Percentiles rank a stretch among this genome's conserved stretches.
These are phyloP conservation scores for Candida easanensis DNA, from an alignment of 805 yeast species.

Conservation along the genomic window DNA sequence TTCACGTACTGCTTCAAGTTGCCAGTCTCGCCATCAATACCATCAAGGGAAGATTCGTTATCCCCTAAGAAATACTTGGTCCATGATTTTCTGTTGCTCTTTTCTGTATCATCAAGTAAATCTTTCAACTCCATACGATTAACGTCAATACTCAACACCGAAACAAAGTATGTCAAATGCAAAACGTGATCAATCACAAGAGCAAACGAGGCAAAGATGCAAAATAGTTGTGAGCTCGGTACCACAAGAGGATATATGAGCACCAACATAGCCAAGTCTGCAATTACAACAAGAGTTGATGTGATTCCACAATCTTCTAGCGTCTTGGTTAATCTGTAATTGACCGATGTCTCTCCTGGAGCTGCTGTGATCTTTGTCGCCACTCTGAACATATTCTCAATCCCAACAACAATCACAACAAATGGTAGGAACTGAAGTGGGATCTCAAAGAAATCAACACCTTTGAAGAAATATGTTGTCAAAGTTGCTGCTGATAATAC, in stretches of 20 bases:
- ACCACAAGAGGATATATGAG: conserved; percentile 31
- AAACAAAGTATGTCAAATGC: conserved; percentile 61
- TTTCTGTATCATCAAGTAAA: conserved; percentile 29
- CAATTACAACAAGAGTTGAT: conserved; percentile 35
- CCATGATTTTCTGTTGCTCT: conserved; percentile 8
- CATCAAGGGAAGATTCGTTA: conserved; percentile 9
- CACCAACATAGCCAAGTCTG: conserved; percentile 27
- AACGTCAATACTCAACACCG: conserved; percentile 66
- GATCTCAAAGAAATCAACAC: conserved; percentile 33
- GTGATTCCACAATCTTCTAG: conserved; percentile 35
- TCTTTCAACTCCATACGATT: conserved; percentile 62
- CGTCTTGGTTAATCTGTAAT: conserved; percentile 36
- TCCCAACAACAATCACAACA: conserved; percentile 39
- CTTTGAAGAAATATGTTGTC: conserved; percentile 35
- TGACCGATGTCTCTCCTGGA: conserved; percentile 41
- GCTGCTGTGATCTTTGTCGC: conserved; percentile 37
- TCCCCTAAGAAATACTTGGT: conserved; percentile 1
- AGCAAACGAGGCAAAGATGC: conserved; percentile 45
- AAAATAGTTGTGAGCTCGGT: conserved; percentile 37
- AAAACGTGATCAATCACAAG: conserved; percentile 57
- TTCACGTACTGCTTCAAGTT: background rate
- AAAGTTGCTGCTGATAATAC: conserved; percentile 42
- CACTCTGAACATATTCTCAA: conserved; percentile 48
- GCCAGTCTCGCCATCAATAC: background rate
- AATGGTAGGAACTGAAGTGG: conserved; percentile 42